phyloP scores from a whole-genome alignment of 306 rosid genomes.

The Astragalus glycyphyllos region DNA sequence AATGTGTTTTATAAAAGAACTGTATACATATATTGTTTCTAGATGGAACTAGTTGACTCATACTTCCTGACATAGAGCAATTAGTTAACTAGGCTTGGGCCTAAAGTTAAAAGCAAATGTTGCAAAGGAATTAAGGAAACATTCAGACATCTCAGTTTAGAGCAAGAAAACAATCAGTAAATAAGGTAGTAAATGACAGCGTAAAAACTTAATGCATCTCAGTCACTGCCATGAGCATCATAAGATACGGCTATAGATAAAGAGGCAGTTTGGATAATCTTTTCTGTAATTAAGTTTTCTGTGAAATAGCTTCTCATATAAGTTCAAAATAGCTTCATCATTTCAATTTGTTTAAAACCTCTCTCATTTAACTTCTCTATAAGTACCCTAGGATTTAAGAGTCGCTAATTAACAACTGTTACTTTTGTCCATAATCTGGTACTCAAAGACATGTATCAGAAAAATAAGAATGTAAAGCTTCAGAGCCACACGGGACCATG shows the following conservation, averaged over 20 bases:
- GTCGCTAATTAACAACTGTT: not conserved
- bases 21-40: constrained; percentile 18
- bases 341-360: not conserved
- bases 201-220: constrained; percentile 9
- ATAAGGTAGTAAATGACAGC: constrained; percentile 3
- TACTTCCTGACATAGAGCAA: constrained; percentile 2
- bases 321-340: not conserved
- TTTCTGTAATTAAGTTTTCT: not conserved
- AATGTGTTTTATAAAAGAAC: constrained; percentile 3
- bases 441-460: not conserved
- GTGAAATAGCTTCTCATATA: not conserved
- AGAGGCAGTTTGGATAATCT: not conserved
- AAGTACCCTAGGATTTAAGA: not conserved
- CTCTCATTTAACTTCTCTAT: not conserved
- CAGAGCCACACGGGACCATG: not conserved
- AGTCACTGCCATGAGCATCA: constrained; percentile 25
- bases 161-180: constrained; percentile 23
- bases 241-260: constrained; percentile 1
- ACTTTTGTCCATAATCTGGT: not conserved
- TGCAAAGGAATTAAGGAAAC: constrained; percentile 10
- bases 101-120: constrained; percentile 33
- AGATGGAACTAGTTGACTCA: constrained; percentile 27
- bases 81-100: constrained; percentile 17
- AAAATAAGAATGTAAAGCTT: not conserved
- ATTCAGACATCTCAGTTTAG: constrained; percentile 18